Evolutionary conservation across 306 rosid species (phyloP), one percentile per base, ranked within the genome.

Genomic region (Parietaria judaica): DNA sequence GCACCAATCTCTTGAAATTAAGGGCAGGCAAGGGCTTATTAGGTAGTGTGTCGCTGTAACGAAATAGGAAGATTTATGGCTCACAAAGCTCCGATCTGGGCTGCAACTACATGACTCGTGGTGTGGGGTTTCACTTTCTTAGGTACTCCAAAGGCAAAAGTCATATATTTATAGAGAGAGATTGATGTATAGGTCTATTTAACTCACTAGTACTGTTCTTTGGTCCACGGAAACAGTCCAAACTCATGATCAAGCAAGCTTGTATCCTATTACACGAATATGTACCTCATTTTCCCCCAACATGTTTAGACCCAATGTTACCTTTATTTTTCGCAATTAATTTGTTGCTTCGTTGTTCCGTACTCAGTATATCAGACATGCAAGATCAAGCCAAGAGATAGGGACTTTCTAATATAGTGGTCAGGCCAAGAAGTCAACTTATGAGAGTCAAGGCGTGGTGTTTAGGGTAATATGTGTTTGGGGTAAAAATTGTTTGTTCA

Each of bases 31-130:
- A 8, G 45, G 45, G 45, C 3, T 41, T 5, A 41, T 60, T 67
- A 61, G 68, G 71, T 72, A 61, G 48, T 31, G 10, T 45, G 77
- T 76, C 81, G 56, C 56, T 76, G 17, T 71, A 44, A 3, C 36
- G 1, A 12, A 11, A 46, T 37, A 51, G 14, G 58, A 46, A 54
- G 65, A 61, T 43, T 15, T 49, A 47, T 38, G 66, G 66, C 45
- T 62, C 66, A 47, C 56, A 62, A 62, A 48, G 34, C 55, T 48
- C 66, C 54, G 48, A 62, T 62, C 12, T 47, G 66, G 66, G 55
- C 17, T 48, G 17, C 13, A 62, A 34, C 9, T 48, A 34, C 39
- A 48, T 11, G 17, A 13, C 54, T 47, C 54, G 14, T 48, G 56
- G 15, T 31, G 53, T 35, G 54, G 66, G 66, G 54, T 17, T 45